Evolutionary conservation across 257 asterid genomes (phyloP), one percentile per base, ranked within the genome.

Genomic region (Gentiana straminea): DNA sequence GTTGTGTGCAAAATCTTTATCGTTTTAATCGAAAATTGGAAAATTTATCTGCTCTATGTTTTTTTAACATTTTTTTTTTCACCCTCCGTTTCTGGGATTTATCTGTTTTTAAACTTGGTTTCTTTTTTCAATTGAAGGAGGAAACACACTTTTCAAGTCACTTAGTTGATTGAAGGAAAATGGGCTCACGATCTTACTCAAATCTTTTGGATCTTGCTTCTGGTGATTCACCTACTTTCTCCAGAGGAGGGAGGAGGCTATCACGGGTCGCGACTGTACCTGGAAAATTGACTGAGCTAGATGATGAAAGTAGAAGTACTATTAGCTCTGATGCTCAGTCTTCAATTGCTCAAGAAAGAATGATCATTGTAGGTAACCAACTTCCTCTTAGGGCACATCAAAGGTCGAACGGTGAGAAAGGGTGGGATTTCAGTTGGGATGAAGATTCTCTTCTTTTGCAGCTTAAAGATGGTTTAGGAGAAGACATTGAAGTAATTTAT

Each of bases 141-240:
- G 35, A 36, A 35, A 52, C 49, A 32, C 33, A 24, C 15, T 45
- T 4, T 24, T 35, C n/a, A 45, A 49, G 43, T 53, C 39, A 37
- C 13, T 4, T 63, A 46, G 47, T 13, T n/a, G 12, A 51, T 44
- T 33, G 8, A 33, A 41, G 49, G 64, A 60, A 44, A 54, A 85
- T 87, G 96, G 86, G 68, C 51, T 87, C 96, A 3, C 78, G 94
- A 70, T 87, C 96, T 44, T 87, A 84, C 57, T 84, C 94, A 51
- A 87, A 87, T 75, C 75, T 87, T 39, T 61, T 82, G 80, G 96
- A 87, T 80, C 94, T 87, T 58, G 75, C 80, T 10, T 74, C 89
- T 46, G 72, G 81, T 12, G 82, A 84, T 59, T 76, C 89, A 5
- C 92, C 82, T 41, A 65, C 79, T 12, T 76, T 81, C 55, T 68